Evolutionary conservation across 208 protist genomes (phyloP), one percentile per base, ranked within the genome.

Genomic region (Phytomonas francai): DNA sequence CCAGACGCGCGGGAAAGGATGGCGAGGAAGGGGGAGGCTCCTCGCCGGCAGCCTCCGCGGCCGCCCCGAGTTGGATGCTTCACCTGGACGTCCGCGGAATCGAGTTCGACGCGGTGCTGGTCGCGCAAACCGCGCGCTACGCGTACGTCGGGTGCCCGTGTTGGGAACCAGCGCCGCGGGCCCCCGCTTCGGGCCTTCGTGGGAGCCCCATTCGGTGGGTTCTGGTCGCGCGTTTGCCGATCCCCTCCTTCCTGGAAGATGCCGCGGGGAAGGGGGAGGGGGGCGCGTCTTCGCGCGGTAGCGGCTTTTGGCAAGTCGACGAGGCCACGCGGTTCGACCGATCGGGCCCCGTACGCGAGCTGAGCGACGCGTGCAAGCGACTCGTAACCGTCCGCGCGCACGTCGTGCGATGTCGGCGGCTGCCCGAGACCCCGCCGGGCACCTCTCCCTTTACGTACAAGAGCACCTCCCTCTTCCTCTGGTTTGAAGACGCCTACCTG

Each of bases 71-170:
- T 1, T 70, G 78, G 63, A 39, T 90, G 65, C 59, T 81, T 51
- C 89, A 95, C 68, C 80, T 71, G 14, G 89, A 95, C 73, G 87
- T 80, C 29, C 67, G 79, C 9, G 89, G 89, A 19, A 81, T 95
- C 69, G 84, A 92, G 70, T 80, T 88, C 57, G 65, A 79, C 27
- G 86, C 76, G 5, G 34, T 83, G 32, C 42, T 91, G 51, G 63
- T 91, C 5, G 89, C 71, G 9, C 58, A 69, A 57, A 90, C 85
- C 27, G 51, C 64, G 28, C 89, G 80, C 14, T 95, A 90, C 75
- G 83, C 83, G 12, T 92, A 92, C 68, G 45, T 91, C 16, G 89
- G 78, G 0, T 79, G 88, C 29, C 88, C 87, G 16, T 73, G 77
- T 70, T 76, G 54, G 32, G 65, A 61, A 33, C 39, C 67, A 8